phyloP scores from a whole-genome alignment of 106 monocot species.

The Vanilla planifolia region DNA sequence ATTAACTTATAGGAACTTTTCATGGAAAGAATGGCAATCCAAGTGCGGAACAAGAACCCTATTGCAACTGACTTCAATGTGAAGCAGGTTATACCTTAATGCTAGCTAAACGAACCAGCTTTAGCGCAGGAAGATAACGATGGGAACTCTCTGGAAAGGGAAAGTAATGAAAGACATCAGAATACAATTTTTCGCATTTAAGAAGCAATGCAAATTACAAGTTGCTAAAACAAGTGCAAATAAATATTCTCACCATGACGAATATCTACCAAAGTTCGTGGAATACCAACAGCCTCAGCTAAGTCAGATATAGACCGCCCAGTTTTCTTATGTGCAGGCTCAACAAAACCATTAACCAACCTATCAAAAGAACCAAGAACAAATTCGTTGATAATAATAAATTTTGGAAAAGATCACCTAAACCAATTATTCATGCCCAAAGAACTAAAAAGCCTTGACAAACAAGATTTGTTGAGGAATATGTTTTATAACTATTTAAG shows the following conservation, averaged over 20 bases:
- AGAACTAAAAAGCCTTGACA: no score
- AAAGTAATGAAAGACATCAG: background rate
- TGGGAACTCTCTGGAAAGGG: slow-evolving; percentile 76
- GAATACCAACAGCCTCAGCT: slow-evolving; percentile 79
- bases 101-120: slow-evolving; percentile 56
- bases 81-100: slow-evolving; percentile 37
- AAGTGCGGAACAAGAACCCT: background rate
- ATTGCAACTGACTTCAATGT: background rate
- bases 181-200: background rate
- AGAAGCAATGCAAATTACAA: background rate
- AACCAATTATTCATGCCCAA: no score
- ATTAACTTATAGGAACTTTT: no score
- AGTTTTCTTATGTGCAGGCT: slow-evolving; percentile 61
- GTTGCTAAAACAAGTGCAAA: slow-evolving; percentile 2
- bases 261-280: slow-evolving; percentile 83
- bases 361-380: slow-evolving; percentile 17
- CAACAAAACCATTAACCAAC: slow-evolving; percentile 85
- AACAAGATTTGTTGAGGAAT: no score
- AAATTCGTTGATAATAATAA: background rate
- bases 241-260: slow-evolving; percentile 72
- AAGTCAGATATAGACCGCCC: slow-evolving; percentile 68
- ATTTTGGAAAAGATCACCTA: no score
- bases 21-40: background rate
- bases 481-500: no score
- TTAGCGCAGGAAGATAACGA: slow-evolving; percentile 70